Evolutionary conservation across 176 grass and related monocot genomes (phyloP), one percentile per base, ranked within the genome.

Genomic region (Luzula sylvatica): DNA sequence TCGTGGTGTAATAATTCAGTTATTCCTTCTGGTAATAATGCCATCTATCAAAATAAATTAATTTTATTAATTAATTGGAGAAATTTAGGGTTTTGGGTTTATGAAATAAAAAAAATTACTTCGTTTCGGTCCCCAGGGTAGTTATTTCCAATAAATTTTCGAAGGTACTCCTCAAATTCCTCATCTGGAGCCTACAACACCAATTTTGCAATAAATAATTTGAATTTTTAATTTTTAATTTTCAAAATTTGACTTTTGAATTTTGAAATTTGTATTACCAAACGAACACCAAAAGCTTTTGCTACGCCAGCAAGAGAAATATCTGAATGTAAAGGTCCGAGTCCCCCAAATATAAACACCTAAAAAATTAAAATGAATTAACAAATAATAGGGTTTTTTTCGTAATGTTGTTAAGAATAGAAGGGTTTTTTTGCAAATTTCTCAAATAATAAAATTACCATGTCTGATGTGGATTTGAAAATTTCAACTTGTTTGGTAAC

Each of bases 261-360:
- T 41, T 13, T 28, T 15, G 29, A 46, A 27, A 50, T 35, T 15
- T 28, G 20, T 19, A 59, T 27, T 58, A 98, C 92, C 85, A 98
- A 62, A 64, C 81, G 92, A 66, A 98, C 92, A 79, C 85, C 92
- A 86, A 98, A 98, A 79, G 85, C 80, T 82, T 98, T 98, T 40
- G 85, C 92, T 3, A 98, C 81, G 52, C 92, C 85, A 44, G 85
- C 74, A 55, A 86, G 42, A 51, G 81, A 86, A 82, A 98, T 52
- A 58, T 98, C 92, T 71, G 92, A 98, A 75, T 76, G 76, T 55
- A 98, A 72, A 57, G 92, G 85, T 21, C 92, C 92, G 61, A 98
- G 86, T 68, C 80, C 92, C 71, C 85, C 92, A 72, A 98, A 71
- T 42, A 89, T 16, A 57, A 98, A 98, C 25, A 98, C 81, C 92